These are phyloP conservation scores for Ogataea paraovalis DNA, from an alignment of 805 yeast species.

Conservation along the genomic window DNA sequence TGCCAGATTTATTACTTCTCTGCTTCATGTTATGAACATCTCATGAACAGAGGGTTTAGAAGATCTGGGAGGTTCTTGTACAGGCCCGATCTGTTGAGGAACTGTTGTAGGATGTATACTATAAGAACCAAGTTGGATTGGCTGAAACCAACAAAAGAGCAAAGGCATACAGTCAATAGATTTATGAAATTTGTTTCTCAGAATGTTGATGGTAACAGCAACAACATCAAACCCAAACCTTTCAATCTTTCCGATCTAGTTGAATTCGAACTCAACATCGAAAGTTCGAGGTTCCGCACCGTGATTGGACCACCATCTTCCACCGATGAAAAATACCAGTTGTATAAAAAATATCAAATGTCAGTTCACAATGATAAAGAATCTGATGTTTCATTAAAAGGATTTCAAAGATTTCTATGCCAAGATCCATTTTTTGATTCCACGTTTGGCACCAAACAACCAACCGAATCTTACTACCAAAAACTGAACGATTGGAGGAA, in stretches of 20 bases:
- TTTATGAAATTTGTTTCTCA: constrained; percentile 41
- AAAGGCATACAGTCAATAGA: constrained; percentile 59
- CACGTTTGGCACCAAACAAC: constrained; percentile 9
- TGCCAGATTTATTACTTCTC: constrained; percentile 26
- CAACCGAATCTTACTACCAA: constrained; percentile 31
- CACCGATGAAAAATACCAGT: constrained; percentile 54
- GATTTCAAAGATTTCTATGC: constrained; percentile 68
- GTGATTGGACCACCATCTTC: constrained; percentile 49
- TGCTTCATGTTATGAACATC: constrained; percentile 51
- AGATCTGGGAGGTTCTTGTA: constrained; percentile 64
- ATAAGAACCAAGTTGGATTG: constrained; percentile 54
- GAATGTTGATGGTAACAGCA: not conserved
- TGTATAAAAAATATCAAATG: constrained; percentile 69
- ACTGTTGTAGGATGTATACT: constrained; percentile 78
- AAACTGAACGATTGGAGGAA: constrained; percentile 37
- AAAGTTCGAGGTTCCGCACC: constrained; percentile 31
- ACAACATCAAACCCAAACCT: constrained; percentile 5
- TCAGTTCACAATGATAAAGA: constrained; percentile 61
- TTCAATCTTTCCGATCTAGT: constrained; percentile 17
- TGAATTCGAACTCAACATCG: constrained; percentile 11
- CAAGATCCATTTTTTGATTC: constrained; percentile 50
- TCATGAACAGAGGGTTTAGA: constrained; percentile 73
- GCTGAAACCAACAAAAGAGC: constrained; percentile 58
- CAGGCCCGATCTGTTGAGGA: constrained; percentile 60
- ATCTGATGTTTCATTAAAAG: constrained; percentile 38